These are phyloP conservation scores for Chaetoscypha palmicola DNA, from an alignment of 2,329 filamentous ascomycete species.

Conservation along the genomic window DNA sequence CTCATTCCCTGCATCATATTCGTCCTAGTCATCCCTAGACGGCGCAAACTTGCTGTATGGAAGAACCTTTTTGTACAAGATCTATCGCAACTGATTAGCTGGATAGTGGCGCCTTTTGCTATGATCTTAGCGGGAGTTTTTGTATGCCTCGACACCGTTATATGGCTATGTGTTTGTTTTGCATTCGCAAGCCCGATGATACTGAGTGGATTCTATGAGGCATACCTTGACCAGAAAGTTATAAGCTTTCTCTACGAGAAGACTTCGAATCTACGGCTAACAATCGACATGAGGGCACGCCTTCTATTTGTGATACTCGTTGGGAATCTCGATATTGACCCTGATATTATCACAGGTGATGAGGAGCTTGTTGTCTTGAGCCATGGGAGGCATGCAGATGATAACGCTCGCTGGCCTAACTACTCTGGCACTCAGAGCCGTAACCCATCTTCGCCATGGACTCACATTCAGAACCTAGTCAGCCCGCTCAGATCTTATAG, in stretches of 20 bases:
- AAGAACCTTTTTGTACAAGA: constrained; percentile 28
- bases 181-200: constrained; percentile 17
- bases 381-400: constrained; percentile 1
- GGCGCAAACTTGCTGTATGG: constrained; percentile 27
- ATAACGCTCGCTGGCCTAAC: constrained; percentile 11
- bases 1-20: constrained; percentile 14
- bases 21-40: constrained; percentile 31
- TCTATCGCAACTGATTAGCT: constrained; percentile 7
- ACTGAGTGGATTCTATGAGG: constrained; percentile 16
- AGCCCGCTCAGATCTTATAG: constrained; percentile 14
- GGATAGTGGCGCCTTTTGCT: constrained; percentile 9
- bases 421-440: not conserved
- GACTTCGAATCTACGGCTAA: constrained; percentile 6
- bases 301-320: constrained; percentile 19
- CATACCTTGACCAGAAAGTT: constrained; percentile 15
- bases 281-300: constrained; percentile 16
- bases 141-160: constrained; percentile 10
- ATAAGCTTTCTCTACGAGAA: constrained; percentile 15
- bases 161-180: constrained; percentile 18
- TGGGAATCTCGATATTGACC: constrained; percentile 21
- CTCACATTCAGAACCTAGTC: constrained; percentile 15
- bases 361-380: constrained; percentile 7
- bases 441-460: constrained; percentile 15
- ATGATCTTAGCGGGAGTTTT: constrained; percentile 12
- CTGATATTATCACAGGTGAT: constrained; percentile 4